Evolutionary conservation across 768 basidiomycete genomes (phyloP).

Genomic region (Boletus huronensis): DNA sequence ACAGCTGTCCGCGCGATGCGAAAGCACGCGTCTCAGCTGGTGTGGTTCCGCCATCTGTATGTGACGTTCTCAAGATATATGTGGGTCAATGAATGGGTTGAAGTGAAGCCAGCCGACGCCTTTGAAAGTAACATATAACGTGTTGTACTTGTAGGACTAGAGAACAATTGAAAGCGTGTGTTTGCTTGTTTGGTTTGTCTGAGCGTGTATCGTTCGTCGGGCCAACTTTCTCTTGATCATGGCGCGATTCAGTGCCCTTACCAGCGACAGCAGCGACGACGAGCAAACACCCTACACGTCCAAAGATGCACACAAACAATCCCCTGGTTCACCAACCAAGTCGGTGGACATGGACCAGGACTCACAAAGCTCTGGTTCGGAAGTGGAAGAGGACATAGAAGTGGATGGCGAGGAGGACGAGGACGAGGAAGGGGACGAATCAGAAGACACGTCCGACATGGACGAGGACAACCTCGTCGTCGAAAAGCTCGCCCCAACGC

Average conservation of each 20-base stretch:
- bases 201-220: slow-evolving; percentile 21
- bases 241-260: slow-evolving; percentile 67
- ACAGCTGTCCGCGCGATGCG: slow-evolving; percentile 65
- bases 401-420: slow-evolving; percentile 35
- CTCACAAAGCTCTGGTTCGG: slow-evolving; percentile 25
- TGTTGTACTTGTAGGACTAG: neutral
- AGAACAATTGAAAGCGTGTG: neutral
- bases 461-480: slow-evolving; percentile 48
- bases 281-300: slow-evolving; percentile 38
- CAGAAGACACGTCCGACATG: slow-evolving; percentile 44
- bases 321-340: slow-evolving; percentile 17
- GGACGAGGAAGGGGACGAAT: slow-evolving; percentile 35
- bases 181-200: slow-evolving; percentile 30
- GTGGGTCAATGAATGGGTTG: slow-evolving; percentile 87
- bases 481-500: slow-evolving; percentile 23
- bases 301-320: slow-evolving; percentile 19
- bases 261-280: slow-evolving; percentile 55
- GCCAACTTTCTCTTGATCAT: slow-evolving; percentile 34
- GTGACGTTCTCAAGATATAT: slow-evolving; percentile 79
- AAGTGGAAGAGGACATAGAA: slow-evolving; percentile 28
- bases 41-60: slow-evolving; percentile 90
- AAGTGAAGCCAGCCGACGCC: slow-evolving; percentile 32
- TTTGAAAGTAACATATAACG: neutral
- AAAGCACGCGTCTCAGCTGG: slow-evolving; percentile 70
- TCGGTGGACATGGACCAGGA: slow-evolving; percentile 33